Conservation (phyloP, 495 filamentous ascomycete species). For the Polyplosphaeria fusca region DNA sequence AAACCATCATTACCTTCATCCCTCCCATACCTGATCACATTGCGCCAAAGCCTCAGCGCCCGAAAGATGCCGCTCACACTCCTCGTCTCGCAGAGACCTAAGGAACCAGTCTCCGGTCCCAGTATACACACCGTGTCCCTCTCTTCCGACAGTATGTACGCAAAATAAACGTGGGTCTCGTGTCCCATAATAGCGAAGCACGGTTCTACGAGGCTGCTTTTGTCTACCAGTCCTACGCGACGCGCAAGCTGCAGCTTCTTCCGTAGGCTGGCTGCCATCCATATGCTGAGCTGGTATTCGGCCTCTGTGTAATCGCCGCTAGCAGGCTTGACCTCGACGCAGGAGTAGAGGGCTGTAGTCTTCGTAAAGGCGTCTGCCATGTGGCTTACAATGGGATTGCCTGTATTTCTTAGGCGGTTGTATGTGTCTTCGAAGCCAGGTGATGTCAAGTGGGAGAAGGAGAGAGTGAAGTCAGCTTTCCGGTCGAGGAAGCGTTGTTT, state of each 20-base stretch:
- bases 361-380: slow-evolving; percentile 16
- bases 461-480: slow-evolving; percentile 20
- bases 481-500: slow-evolving; percentile 15
- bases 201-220: not conserved
- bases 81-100: not conserved
- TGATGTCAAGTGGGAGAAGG: slow-evolving; percentile 12
- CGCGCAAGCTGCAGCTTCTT: not conserved
- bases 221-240: not conserved
- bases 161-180: not conserved
- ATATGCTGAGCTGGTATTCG: slow-evolving; percentile 19
- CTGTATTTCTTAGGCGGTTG: not conserved
- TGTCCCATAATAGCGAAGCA: not conserved
- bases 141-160: not conserved
- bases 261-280: slow-evolving; percentile 16
- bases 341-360: slow-evolving; percentile 15
- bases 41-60: not conserved
- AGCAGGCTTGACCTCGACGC: slow-evolving; percentile 16
- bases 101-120: too few species aligned
- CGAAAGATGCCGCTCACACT: not conserved
- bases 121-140: not conserved
- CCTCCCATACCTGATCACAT: not conserved
- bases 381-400: slow-evolving; percentile 10
- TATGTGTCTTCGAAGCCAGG: slow-evolving; percentile 15
- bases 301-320: slow-evolving; percentile 14
- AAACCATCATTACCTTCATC: not conserved